Base-by-base conservation (phyloP, 2,329 filamentous ascomycete genomes). In the Aurifilum marmelostoma region DNA sequence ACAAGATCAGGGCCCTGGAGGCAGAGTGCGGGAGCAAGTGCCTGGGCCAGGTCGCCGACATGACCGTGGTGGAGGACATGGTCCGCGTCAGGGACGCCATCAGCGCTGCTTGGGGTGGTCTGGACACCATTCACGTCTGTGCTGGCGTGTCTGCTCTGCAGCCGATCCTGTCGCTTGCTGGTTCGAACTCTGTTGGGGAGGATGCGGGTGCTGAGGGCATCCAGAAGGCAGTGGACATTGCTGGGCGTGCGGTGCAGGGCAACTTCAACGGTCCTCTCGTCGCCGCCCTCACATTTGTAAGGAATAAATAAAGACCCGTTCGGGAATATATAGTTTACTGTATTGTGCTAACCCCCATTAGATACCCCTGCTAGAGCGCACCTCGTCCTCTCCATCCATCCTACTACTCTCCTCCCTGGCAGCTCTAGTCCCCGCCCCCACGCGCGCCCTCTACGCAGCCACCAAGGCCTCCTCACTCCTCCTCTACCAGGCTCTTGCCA, bases 121-220 rank as follows among this genome's bases (percentile, higher is more conserved):
- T 79, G 27, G 77, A 79, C 70, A 76, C 77, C 1, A 65, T 79
- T 54, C 74, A 76, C 21, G 63, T 79, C 3, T 77, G 75, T 56
- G 77, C 76, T 1, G 77, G 77, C 4, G 77, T 79, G 6, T 77
- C 76, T 47, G 77, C 77, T 27, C 73, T 79, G 65, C 76, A 78
- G 69, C 77, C 77, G 9, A 69, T 78, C 14, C 75, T 79, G 76
- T 71, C 68, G 7, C 67, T 79, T 37, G 69, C 76, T 3, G 75
- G 74, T 6, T 66, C 68, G 0, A 64, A 41, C 21, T 24, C 70
- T 18, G 69, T 71, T 6, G 64, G 69, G 0, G 72, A 74, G 24
- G 75, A 76, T 39, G 74, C 76, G 1, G 66, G 41, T 21, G 68
- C 18, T 5, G 24, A 66, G 32, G 75, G 73, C 12, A 75, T 79